Evolutionary conservation across 2,329 filamentous ascomycete genomes (phyloP).

Genomic region (Gliomastix tumulicola): DNA sequence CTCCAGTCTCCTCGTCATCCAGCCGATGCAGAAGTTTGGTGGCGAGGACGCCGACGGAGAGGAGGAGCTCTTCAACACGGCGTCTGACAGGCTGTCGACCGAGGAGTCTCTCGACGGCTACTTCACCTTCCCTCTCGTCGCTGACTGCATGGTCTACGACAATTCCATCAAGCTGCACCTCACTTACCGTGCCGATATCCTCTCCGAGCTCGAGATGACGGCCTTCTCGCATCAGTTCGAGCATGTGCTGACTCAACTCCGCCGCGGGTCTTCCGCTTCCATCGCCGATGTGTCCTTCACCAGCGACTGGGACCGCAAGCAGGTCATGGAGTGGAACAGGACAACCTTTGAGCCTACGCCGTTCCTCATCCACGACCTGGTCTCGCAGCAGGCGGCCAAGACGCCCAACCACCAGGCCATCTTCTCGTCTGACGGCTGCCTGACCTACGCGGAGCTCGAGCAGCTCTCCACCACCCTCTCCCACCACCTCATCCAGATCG

Average conservation of each 20-base stretch:
- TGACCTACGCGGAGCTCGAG: neutral
- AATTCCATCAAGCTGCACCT: neutral
- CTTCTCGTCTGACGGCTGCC: neutral
- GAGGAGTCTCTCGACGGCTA: conserved; percentile 1
- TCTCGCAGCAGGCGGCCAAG: neutral
- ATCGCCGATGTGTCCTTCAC: neutral
- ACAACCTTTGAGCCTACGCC: no score
- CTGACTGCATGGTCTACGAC: neutral
- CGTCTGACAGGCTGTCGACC: neutral
- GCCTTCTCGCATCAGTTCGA: conserved; percentile 1
- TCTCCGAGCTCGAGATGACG: neutral
- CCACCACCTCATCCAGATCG: conserved; percentile 3
- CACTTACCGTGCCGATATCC: conserved; percentile 1
- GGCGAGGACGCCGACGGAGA: no score
- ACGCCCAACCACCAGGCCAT: neutral
- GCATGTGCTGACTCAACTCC: conserved; percentile 1
- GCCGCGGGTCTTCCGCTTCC: neutral
- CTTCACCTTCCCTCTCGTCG: conserved; percentile 3
- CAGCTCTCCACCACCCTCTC: neutral
- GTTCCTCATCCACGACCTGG: neutral
- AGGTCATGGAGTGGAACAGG: neutral
- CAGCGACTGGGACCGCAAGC: neutral
- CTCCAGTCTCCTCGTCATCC: conserved; percentile 8
- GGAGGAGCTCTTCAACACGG: no score
- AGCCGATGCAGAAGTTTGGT: conserved; percentile 3